Evolutionary conservation across 139 green algal species (phyloP), one percentile per base, ranked within the genome.

Genomic region (Marvania coccoides): DNA sequence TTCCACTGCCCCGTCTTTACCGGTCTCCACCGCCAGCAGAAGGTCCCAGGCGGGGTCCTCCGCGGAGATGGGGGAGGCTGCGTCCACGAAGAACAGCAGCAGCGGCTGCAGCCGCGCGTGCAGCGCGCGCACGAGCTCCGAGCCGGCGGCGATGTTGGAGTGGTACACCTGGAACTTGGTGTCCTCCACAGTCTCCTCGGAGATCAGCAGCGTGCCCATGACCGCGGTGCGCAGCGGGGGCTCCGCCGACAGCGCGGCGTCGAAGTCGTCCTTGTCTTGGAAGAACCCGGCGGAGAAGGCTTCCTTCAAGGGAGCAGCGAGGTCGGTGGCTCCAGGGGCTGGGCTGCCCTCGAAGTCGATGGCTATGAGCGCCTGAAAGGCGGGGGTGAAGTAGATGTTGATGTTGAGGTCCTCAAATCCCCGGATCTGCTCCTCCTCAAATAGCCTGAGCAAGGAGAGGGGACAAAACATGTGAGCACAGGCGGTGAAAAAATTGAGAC

Each of bases 41-140:
- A 94, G 26, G 28, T 94, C 79, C 90, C 90, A 97, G 19, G 69
- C 66, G 0, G 53, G 30, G 74, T 97, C 90, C 19, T 68, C 65
- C 0, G 9, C 2, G 19, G 95, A 87, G 23, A 97, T 92, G 63
- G 74, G 53, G 28, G 57, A 80, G 12, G 84, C 85, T 24, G 75
- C 88, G 59, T 97, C 90, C 24, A 97, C 84, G 45, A 87, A 93
- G 67, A 96, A 94, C 8, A 91, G 65, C 39, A 94, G 79, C 58
- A 95, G 75, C 28, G 87, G 81, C 78, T 96, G 72, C 62, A 95
- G 23, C 19, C 87, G 72, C 5, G 40, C 67, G 68, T 96, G 90
- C 48, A 93, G 70, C 4, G 74, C 84, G 82, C 89, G 77, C 55
- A 74, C 4, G 40, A 15, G 34, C 4, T 12, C 46, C n/a, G 47